A percentile compares a stretch with the other conserved stretches of the same genome.
These are phyloP conservation scores for Erysimum cheiranthoides DNA, from an alignment of 345 rosid species.

Conservation along the genomic window DNA sequence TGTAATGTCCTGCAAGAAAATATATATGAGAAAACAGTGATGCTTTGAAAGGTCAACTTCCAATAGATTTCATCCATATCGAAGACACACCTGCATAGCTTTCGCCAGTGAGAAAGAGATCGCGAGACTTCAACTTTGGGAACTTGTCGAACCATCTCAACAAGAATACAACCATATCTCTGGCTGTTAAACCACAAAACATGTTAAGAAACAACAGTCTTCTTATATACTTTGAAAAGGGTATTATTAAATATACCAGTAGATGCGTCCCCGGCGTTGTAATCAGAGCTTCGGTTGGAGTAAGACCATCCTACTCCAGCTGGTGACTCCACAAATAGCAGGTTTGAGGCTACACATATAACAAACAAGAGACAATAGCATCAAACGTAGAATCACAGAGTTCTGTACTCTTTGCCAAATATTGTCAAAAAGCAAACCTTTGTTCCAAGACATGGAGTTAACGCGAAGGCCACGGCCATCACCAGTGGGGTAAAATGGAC, in stretches of 20 bases:
- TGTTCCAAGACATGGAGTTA: slow-evolving; percentile 90
- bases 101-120: slow-evolving; percentile 85
- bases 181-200: slow-evolving; percentile 51
- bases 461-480: slow-evolving; percentile 81
- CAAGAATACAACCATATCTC: slow-evolving; percentile 72
- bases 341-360: slow-evolving; percentile 65
- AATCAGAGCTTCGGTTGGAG: slow-evolving; percentile 77
- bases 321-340: slow-evolving; percentile 91
- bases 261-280: slow-evolving; percentile 65
- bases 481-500: slow-evolving; percentile 84
- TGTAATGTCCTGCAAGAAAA: slow-evolving; percentile 68
- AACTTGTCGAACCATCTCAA: slow-evolving; percentile 79
- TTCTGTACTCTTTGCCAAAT: neutral
- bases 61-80: neutral
- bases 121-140: slow-evolving; percentile 68
- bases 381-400: slow-evolving; percentile 9
- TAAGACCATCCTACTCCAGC: slow-evolving; percentile 98
- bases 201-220: slow-evolving; percentile 2
- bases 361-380: neutral
- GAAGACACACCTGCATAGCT: slow-evolving; percentile 86
- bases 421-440: slow-evolving; percentile 43
- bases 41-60: neutral
- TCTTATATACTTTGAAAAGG: neutral
- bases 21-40: neutral
- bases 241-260: slow-evolving; percentile 49